phyloP scores from a whole-genome alignment of 2,329 filamentous ascomycete genomes.

The Huntiella decipiens region DNA sequence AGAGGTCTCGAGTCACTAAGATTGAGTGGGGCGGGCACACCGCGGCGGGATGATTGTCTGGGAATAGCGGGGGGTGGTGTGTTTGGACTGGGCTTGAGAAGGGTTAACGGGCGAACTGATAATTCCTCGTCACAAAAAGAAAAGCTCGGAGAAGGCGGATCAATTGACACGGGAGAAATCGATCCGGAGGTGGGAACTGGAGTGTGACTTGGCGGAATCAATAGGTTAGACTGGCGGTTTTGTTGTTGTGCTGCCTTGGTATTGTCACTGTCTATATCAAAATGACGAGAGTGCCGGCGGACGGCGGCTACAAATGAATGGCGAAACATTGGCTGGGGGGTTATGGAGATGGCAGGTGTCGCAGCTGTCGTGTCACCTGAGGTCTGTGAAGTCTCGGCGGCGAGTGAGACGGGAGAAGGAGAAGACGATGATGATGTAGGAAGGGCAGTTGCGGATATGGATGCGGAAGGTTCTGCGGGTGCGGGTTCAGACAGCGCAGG shows the following conservation, averaged over 20 bases:
- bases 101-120: neutral
- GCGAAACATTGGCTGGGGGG: too few species aligned
- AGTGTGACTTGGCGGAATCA: neutral
- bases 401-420: neutral
- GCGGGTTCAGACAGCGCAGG: too few species aligned
- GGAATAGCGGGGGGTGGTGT: neutral
- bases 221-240: too few species aligned
- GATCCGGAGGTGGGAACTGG: neutral
- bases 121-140: conserved; percentile 9
- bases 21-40: neutral
- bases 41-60: neutral
- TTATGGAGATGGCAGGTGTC: neutral
- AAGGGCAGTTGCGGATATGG: neutral
- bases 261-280: neutral
- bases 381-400: neutral
- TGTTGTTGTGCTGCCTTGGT: too few species aligned
- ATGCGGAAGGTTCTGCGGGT: too few species aligned
- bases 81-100: neutral
- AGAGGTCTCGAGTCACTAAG: neutral
- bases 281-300: neutral
- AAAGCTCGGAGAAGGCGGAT: conserved; percentile 8
- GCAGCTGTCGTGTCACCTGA: neutral
- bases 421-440: neutral
- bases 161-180: neutral
- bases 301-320: too few species aligned